Evolutionary conservation across 2,329 filamentous ascomycete genomes (phyloP).

Genomic region (Pyrenophora teres): DNA sequence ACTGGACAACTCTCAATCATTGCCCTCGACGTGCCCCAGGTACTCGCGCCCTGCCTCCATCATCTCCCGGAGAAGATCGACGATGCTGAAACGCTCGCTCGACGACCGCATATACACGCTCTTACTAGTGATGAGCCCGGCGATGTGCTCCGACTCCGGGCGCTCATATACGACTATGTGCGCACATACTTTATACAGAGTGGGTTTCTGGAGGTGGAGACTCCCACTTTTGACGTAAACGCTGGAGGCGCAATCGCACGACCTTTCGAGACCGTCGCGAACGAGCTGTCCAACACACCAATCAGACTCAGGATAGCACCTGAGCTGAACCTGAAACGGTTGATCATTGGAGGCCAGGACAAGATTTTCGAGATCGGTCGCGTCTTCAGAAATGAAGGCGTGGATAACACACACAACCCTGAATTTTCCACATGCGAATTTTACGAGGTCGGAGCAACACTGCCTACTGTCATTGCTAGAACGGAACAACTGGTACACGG

Average conservation of each 20-base stretch:
- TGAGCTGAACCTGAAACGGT: conserved; percentile 90
- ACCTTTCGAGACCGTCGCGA: conserved; percentile 80
- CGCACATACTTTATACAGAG: conserved; percentile 73
- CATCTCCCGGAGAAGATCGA: conserved; percentile 73
- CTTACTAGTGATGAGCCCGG: conserved; percentile 72
- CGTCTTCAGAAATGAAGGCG: conserved; percentile 88
- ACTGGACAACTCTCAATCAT: conserved; percentile 78
- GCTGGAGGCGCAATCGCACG: conserved; percentile 88
- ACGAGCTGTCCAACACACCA: conserved; percentile 72
- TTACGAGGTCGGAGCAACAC: conserved; percentile 82
- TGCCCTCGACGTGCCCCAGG: conserved; percentile 68
- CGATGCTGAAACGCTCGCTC: conserved; percentile 72
- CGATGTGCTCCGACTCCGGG: conserved; percentile 74
- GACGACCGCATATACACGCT: conserved; percentile 84
- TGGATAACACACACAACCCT: conserved; percentile 78
- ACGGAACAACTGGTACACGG: conserved; percentile 72
- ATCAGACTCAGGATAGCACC: conserved; percentile 87
- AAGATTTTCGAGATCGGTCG: conserved; percentile 92
- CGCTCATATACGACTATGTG: conserved; percentile 73
- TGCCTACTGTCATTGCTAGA: conserved; percentile 73
- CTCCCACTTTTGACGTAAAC: conserved; percentile 79
- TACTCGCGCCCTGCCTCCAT: conserved; percentile 79
- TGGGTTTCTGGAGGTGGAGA: conserved; percentile 85
- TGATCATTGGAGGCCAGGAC: conserved; percentile 87
- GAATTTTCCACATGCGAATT: conserved; percentile 99